Percentiles rank a stretch among this genome's conserved stretches.
phyloP scores from a whole-genome alignment of 345 rosid genomes.

The Populus ilicifolia region DNA sequence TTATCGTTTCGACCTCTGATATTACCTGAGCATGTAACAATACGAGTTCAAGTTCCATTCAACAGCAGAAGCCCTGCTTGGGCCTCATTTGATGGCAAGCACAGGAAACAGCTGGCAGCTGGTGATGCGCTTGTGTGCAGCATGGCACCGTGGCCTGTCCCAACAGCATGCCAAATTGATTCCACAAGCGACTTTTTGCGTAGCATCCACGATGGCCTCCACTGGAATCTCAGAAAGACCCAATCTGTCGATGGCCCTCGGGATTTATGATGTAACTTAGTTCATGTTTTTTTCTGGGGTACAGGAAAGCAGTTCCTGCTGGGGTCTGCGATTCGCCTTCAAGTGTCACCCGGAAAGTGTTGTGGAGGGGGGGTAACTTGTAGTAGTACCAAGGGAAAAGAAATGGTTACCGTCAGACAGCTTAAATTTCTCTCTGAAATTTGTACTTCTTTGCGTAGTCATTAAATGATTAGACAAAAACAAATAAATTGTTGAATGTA shows the following conservation, averaged over 20 bases:
- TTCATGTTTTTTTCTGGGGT: background rate
- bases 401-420: background rate
- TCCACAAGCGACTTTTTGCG: slow-evolving; percentile 82
- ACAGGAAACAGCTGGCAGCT: slow-evolving; percentile 66
- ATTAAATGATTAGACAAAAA: background rate
- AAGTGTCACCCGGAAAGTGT: too few relatives aligned
- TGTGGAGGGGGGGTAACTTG: too few relatives aligned
- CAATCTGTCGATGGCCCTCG: slow-evolving; percentile 83
- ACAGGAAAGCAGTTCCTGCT: background rate
- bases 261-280: slow-evolving; percentile 18
- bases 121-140: slow-evolving; percentile 96
- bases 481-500: background rate
- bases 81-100: slow-evolving; percentile 97
- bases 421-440: background rate
- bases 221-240: slow-evolving; percentile 86
- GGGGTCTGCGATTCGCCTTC: background rate
- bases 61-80: slow-evolving; percentile 91
- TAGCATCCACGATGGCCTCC: slow-evolving; percentile 95
- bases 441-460: background rate
- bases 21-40: slow-evolving; percentile 87
- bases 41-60: slow-evolving; percentile 82
- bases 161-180: slow-evolving; percentile 83
- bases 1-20: slow-evolving; percentile 94
- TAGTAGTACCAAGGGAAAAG: background rate
- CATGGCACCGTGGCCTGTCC: slow-evolving; percentile 98